Base-by-base conservation (phyloP, 1,139 yeast species). In the Sugiyamaella castrensis region DNA sequence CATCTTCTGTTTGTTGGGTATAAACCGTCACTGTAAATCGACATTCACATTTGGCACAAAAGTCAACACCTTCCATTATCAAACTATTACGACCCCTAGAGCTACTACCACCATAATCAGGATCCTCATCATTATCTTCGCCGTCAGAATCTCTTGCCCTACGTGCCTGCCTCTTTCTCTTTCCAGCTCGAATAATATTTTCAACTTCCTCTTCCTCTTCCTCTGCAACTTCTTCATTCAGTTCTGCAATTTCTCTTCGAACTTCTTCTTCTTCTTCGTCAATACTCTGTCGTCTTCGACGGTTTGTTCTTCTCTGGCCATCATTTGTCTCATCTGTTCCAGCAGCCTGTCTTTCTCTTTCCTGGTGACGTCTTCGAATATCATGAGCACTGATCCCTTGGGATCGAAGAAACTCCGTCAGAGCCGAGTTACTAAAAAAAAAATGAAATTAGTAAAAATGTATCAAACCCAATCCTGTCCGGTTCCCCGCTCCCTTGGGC, bases 381-480 rank as follows among this genome's bases (percentile, higher is more conserved):
- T 82, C 82, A 54, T 81, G 88, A 0, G 97, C 87, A 61, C 72
- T 86, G 67, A 91, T 91, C 37, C 97, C 97, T 65, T 89, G 96
- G 50, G 85, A 71, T 35, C 73, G 58, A 52, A 71, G 57, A 47
- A 71, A 71, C 60, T 70, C 72, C 1, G 75, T 71, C 48, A 71
- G 58, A 1, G 75, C 75, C 12, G 74, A 70, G 58, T 71, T 71
- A 8, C 43, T 37, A 32, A n/a, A 34, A 32, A n/a, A 34, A 10
- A 37, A 11, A 35, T 12, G 5, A 3, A 35, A 15, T 12, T 35
- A 35, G n/a, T 13, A n/a, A 15, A 34, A 12, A 13, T 11, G n/a
- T 5, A 35, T 13, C 10, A n/a, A 34, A n/a, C 24, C 12, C n/a
- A n/a, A n/a, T n/a, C n/a, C n/a, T n/a, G n/a, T n/a, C n/a, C n/a